Evolutionary conservation across 164 flowering plant genomes (phyloP), one percentile per base, ranked within the genome.

Genomic region (Vitis amurensis): DNA sequence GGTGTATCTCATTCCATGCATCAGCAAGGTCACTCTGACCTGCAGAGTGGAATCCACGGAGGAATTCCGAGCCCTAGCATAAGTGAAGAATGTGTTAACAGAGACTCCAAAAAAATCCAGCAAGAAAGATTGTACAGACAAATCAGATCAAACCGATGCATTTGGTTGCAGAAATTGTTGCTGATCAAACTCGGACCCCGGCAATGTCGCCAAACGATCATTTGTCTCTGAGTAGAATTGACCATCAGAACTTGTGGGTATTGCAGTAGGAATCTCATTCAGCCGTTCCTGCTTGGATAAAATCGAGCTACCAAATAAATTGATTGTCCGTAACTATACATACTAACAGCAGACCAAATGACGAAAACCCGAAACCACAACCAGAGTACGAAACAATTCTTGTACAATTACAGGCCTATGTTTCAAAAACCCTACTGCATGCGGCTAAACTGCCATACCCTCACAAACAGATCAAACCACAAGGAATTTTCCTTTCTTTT

Each of bases 1-100:
- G 79, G 30, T 86, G 91, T 49, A 89, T 73, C 65, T 93, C 97
- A 71, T 93, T 77, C 99, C 99, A 95, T 27, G 82, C 96, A 74
- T 81, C 86, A 1, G 81, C 71, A 72, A 93, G 63, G 61, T 80
- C 83, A 66, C 77, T 80, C 55, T 80, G 87, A 71, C 78, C 82
- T 17, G 78, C 82, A 68, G 89, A 64, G 50, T 71, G 89, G 76
- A 88, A 88, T 59, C 82, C 82, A 49, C 67, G 70, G 37, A 91
- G 78, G 68, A 95, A 95, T 58, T 84, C 89, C 4, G 91, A 83
- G 50, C 84, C 87, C 94, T 91, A 79, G 61, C 23, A 64, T 0
- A 65, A 19, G 56, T 37, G 37, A 44, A 57, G 11, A 61, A 68
- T 6, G 58, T 11, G 16, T 47, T 68, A 16, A 59, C n/a, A 63